phyloP scores from a whole-genome alignment of 768 basidiomycete species.

The Leccinum disarticulatum region DNA sequence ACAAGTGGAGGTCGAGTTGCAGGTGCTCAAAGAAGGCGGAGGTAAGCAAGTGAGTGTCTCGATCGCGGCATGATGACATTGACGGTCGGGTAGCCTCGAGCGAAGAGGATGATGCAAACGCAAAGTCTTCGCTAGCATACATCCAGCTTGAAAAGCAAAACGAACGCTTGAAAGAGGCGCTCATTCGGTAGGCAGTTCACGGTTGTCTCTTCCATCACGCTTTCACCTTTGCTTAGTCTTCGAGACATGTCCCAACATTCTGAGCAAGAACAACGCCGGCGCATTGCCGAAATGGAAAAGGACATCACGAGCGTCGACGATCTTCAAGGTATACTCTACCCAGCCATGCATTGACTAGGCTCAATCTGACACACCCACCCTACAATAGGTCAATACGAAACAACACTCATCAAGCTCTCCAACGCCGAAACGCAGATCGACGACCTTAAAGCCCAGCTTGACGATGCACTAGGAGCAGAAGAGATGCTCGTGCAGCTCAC shows the following conservation, averaged over 20 bases:
- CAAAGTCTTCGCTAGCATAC: constrained; percentile 63
- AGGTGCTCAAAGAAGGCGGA: constrained; percentile 66
- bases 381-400: constrained; percentile 70
- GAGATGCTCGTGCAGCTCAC: constrained; percentile 96
- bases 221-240: constrained; percentile 46
- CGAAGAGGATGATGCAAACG: constrained; percentile 34
- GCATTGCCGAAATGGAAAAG: constrained; percentile 87
- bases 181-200: constrained; percentile 59
- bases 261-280: constrained; percentile 77
- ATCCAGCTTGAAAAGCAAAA: constrained; percentile 97
- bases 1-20: constrained; percentile 79
- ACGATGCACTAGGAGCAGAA: constrained; percentile 93
- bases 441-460: constrained; percentile 90
- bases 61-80: constrained; percentile 1
- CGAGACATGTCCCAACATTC: constrained; percentile 87
- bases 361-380: constrained; percentile 7
- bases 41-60: constrained; percentile 20
- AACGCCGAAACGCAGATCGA: constrained; percentile 93
- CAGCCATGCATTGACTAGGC: background rate
- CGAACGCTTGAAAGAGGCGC: constrained; percentile 90
- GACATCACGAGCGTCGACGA: constrained; percentile 79
- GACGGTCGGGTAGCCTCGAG: constrained; percentile 19
- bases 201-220: background rate
- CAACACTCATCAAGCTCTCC: constrained; percentile 72
- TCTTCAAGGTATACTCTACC: constrained; percentile 59